Base-by-base conservation (phyloP, 2,329 filamentous ascomycete species). In the Amesomyces nigricolor region DNA sequence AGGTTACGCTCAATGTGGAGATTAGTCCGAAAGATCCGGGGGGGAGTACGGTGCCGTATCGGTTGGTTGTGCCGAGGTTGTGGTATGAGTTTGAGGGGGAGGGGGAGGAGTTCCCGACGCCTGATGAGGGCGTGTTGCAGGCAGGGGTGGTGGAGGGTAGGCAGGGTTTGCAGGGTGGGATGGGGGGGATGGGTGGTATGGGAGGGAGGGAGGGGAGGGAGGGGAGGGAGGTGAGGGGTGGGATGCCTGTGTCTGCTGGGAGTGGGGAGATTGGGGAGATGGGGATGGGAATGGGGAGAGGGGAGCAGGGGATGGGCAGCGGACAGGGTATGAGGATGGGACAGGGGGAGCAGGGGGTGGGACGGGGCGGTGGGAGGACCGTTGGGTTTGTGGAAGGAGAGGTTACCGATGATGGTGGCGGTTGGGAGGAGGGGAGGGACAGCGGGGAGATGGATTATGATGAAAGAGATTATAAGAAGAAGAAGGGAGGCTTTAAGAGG, bases 1-100 rank as follows among this genome's bases (percentile, higher is more conserved):
- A 96, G 62, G 86, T 99, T 37, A 88, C 84, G 49, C 72, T 99
- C 43, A 96, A 96, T 64, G 84, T 96, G 59, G 94, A 99, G 72
- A 83, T 96, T 58, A 91, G 87, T 64, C 81, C 88, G 44, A 84
- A 83, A 60, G 91, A 99, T 64, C 92, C 94, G 0, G 80, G 88
- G 0, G 95, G 94, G 13, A 90, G 89, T 61, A 99, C 94, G 0
- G 82, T 84, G 49, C 89, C 91, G 8, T 99, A 99, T 69, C 79
- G 90, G 39, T 73, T 99, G 5, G 78, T 97, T 1, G 86, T 99
- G 5, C 94, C 95, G 10, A 83, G 84, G 51, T 74, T 99, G 50
- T 79, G 78, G 71, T 85, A 85, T 55, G 77, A 81, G 50, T 78
- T 80, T 58, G 68, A 72, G 14, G 67, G 67, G 2, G 72, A 74